Evolutionary conservation across 2,329 filamentous ascomycete genomes (phyloP), one percentile per base, ranked within the genome.

Genomic region (Microdochium nivale): DNA sequence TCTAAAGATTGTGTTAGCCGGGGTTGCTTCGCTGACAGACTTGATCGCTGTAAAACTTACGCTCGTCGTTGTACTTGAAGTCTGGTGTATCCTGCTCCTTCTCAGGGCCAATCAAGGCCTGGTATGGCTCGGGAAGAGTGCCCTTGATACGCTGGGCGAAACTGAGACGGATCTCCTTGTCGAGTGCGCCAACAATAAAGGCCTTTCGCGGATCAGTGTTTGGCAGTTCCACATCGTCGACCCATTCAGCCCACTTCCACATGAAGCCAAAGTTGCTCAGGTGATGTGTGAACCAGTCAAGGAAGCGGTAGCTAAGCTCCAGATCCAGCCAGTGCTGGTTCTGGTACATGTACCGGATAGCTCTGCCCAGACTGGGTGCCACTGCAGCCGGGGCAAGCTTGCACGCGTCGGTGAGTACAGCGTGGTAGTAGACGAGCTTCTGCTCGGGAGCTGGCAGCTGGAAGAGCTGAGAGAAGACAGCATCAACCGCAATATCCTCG

Each of bases 211-310:
- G 91, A 65, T 96, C 83, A 32, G 94, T 72, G 54, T 86, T 76
- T 0, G 88, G 80, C 25, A 95, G 78, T 44, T 83, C 78, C 16
- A 96, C 83, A 65, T 97, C 90, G 16, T 91, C 89, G 48, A 88
- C 79, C 94, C 94, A 99, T 71, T 99, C 94, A 16, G 87, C 86
- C 94, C 94, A 99, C 70, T 97, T 97, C 94, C 94, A 99, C 10
- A 94, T 94, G 67, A 97, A 99, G 50, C 95, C 94, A 65, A 99
- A 99, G 72, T 99, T 99, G 72, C 91, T 96, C 58, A 99, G 73
- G 72, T 99, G 94, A 67, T 99, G 94, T 19, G 92, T 82, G 65
- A 99, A 99, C 94, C 94, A 99, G 67, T 97, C 92, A 65, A 96
- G 77, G 70, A 97, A 97, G 25, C 94, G 83, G 62, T 91, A 87